Percentiles rank a stretch among this genome's conserved stretches.
These are phyloP conservation scores for Naematelia aurantialba DNA, from an alignment of 768 basidiomycete species.

Conservation along the genomic window DNA sequence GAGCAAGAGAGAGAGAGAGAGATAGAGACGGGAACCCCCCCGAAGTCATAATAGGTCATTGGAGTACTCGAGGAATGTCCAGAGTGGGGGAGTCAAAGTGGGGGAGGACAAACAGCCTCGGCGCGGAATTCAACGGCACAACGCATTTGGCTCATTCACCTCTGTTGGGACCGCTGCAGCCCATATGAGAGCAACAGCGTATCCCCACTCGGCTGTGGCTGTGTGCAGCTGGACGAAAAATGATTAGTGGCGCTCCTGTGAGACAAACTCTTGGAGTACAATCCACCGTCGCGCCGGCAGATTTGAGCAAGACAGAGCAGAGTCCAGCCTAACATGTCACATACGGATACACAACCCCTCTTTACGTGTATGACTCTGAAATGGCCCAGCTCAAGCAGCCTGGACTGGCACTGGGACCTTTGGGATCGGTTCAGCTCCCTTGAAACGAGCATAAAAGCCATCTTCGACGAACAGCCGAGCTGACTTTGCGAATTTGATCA, in stretches of 20 bases:
- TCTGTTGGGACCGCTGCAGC: not conserved
- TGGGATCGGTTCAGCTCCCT: conserved; percentile 20
- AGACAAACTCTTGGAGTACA: no score
- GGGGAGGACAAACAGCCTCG: not conserved
- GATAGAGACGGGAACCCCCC: not conserved
- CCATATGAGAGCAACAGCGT: not conserved
- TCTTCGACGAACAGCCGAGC: conserved; percentile 73
- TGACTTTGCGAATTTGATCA: conserved; percentile 85
- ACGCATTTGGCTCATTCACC: not conserved
- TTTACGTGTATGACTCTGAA: no score
- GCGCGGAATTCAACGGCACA: not conserved
- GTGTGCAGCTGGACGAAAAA: not conserved
- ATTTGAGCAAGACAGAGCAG: no score
- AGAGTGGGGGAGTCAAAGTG: not conserved
- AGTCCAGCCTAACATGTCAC: no score
- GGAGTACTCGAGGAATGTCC: not conserved
- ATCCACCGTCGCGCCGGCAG: no score
- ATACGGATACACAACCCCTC: no score
- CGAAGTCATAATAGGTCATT: not conserved
- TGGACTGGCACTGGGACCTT: not conserved
- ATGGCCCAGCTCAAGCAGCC: not conserved
- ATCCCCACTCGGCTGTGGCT: not conserved
- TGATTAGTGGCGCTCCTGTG: no score
- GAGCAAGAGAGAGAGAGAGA: not conserved
- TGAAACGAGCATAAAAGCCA: conserved; percentile 70